Evolutionary conservation across 345 rosid species (phyloP).

Genomic region (Dipteronia dyeriana): DNA sequence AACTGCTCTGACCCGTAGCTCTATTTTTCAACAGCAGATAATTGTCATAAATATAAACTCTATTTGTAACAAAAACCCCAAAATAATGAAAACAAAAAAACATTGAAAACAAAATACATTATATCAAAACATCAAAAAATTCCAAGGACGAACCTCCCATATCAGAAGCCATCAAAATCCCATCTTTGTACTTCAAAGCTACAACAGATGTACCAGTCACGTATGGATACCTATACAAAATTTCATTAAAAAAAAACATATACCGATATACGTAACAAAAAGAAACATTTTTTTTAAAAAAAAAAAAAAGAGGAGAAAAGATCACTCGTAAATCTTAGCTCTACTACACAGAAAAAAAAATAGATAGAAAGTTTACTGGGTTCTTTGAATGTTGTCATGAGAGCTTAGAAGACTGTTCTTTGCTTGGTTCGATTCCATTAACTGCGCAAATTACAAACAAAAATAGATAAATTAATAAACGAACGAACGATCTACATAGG

Average conservation of each 20-base stretch:
- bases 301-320: background rate
- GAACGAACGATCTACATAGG: background rate
- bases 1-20: background rate
- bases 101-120: background rate
- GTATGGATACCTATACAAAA: slow-evolving; percentile 65
- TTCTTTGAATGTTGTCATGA: slow-evolving; percentile 25
- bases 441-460: background rate
- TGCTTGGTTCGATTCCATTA: slow-evolving; percentile 26
- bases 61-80: background rate
- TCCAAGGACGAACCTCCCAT: slow-evolving; percentile 70
- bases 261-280: background rate
- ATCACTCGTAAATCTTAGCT: background rate
- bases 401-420: slow-evolving; percentile 16
- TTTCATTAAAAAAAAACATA: slow-evolving; percentile 3
- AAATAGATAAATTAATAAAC: background rate
- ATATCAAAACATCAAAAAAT: background rate
- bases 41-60: background rate
- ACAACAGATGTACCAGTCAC: slow-evolving; percentile 96
- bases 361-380: background rate
- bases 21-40: background rate
- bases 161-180: slow-evolving; percentile 94
- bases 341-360: background rate
- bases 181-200: slow-evolving; percentile 93
- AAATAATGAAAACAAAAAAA: background rate
- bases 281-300: background rate